These are phyloP conservation scores for Kentomonas sorsogonicus DNA, from an alignment of 208 protist genomes.

Conservation along the genomic window DNA sequence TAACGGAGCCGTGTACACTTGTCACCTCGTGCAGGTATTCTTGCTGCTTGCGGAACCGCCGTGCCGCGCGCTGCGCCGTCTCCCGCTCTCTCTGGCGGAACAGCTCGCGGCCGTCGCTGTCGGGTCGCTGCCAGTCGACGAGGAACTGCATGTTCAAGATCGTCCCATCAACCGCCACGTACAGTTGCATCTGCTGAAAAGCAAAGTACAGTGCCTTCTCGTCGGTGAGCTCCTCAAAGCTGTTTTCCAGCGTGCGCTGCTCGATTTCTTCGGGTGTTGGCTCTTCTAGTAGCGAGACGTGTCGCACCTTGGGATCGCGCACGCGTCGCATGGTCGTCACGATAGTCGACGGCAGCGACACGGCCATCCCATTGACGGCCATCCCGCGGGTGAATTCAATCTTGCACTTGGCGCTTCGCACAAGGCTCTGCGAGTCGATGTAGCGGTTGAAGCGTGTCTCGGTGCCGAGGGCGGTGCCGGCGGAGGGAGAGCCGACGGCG, in stretches of 20 bases:
- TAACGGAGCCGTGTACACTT: constrained; percentile 20
- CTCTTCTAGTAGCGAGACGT: constrained; percentile 60
- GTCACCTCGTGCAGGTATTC: constrained; percentile 18
- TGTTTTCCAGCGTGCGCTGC: constrained; percentile 60
- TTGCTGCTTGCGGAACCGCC: too few relatives aligned
- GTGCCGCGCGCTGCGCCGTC: background rate
- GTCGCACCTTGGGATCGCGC: constrained; percentile 34
- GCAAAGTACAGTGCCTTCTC: constrained; percentile 77
- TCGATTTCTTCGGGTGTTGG: constrained; percentile 60
- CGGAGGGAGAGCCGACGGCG: too few relatives aligned
- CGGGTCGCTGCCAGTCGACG: constrained; percentile 39
- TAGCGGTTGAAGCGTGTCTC: too few relatives aligned
- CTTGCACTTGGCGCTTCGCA: constrained; percentile 36
- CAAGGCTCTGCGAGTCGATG: too few relatives aligned
- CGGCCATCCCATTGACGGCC: constrained; percentile 62
- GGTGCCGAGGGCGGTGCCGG: too few relatives aligned
- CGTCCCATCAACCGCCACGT: constrained; percentile 67
- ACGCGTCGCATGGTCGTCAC: constrained; percentile 61
- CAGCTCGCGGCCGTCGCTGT: constrained; percentile 39
- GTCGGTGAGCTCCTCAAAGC: constrained; percentile 67
- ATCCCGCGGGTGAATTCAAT: constrained; percentile 59
- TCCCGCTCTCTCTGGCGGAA: constrained; percentile 20
- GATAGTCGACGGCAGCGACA: constrained; percentile 53
- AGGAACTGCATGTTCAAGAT: constrained; percentile 59
- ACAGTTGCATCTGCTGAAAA: constrained; percentile 68